Percentiles rank a stretch among this genome's conserved stretches.
These are phyloP conservation scores for Clavaria fumosa DNA, from an alignment of 768 basidiomycete genomes.

Conservation along the genomic window DNA sequence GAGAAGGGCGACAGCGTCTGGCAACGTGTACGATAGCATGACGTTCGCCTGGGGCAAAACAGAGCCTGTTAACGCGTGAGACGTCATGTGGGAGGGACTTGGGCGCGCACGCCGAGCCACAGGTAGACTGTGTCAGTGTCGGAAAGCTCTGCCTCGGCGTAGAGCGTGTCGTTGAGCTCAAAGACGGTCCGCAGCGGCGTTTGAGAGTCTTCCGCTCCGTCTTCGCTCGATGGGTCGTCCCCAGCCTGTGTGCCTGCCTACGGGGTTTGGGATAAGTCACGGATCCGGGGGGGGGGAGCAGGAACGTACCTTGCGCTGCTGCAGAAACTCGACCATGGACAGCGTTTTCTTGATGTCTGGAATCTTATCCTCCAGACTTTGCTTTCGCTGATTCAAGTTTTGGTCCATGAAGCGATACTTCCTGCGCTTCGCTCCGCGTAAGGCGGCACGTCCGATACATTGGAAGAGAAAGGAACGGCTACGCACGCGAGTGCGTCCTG, in stretches of 20 bases:
- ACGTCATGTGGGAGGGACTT: background rate
- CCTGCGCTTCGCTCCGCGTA: slow-evolving; percentile 52
- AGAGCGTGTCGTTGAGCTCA: slow-evolving; percentile 92
- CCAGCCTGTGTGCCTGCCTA: slow-evolving; percentile 40
- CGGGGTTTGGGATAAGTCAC: slow-evolving; percentile 20
- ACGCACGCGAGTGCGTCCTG: slow-evolving; percentile 94
- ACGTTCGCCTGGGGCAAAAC: slow-evolving; percentile 64
- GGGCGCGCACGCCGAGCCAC: slow-evolving; percentile 77
- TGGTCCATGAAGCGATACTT: slow-evolving; percentile 99
- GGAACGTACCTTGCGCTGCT: slow-evolving; percentile 46
- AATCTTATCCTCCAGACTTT: slow-evolving; percentile 81
- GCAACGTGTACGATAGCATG: slow-evolving; percentile 87
- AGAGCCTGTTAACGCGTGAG: background rate
- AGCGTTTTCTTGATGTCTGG: slow-evolving; percentile 92
- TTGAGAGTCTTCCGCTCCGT: slow-evolving; percentile 34
- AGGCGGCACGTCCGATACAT: no score
- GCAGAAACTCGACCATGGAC: slow-evolving; percentile 72
- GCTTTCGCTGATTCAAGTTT: slow-evolving; percentile 62
- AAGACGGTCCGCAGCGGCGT: slow-evolving; percentile 72
- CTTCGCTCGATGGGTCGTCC: slow-evolving; percentile 40
- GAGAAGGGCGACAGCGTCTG: slow-evolving; percentile 61
- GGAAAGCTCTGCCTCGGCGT: slow-evolving; percentile 77
- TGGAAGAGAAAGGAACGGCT: no score
- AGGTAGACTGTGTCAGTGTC: slow-evolving; percentile 82
- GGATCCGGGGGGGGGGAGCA: background rate